phyloP scores from a whole-genome alignment of 441 rosid species.

The Mallotus repandus region DNA sequence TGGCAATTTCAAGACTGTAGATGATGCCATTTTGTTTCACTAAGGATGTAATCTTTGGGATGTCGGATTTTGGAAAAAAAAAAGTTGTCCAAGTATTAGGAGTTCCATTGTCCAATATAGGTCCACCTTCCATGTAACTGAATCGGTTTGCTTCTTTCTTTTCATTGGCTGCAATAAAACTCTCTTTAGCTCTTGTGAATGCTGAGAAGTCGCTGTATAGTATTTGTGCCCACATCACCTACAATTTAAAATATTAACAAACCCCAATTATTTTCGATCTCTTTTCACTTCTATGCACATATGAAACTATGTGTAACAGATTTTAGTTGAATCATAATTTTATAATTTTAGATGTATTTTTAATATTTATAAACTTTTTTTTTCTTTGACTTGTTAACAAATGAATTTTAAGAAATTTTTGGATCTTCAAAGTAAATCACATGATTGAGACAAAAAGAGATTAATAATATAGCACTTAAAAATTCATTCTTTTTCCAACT shows the following conservation, averaged over 20 bases:
- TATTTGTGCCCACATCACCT: slow-evolving; percentile 77
- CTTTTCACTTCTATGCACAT: too few species aligned
- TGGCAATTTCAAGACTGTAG: slow-evolving; percentile 75
- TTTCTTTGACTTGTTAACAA: too few species aligned
- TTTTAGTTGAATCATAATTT: too few species aligned
- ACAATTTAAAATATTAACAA: neutral
- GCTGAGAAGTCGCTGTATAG: slow-evolving; percentile 69
- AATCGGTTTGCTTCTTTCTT: slow-evolving; percentile 31
- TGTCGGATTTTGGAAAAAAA: slow-evolving; percentile 56
- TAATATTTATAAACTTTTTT: too few species aligned
- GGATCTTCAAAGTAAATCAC: too few species aligned
- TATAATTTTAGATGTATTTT: too few species aligned
- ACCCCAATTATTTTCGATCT: too few species aligned
- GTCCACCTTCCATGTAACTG: slow-evolving; percentile 73
- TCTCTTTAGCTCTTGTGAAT: slow-evolving; percentile 70
- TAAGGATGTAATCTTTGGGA: slow-evolving; percentile 46
- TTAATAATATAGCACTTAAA: too few species aligned
- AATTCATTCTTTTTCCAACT: too few species aligned
- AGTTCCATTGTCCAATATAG: slow-evolving; percentile 57
- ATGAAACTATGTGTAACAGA: too few species aligned
- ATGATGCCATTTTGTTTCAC: slow-evolving; percentile 50
- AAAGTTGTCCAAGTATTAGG: slow-evolving; percentile 59
- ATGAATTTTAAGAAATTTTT: too few species aligned
- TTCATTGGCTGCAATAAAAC: slow-evolving; percentile 52
- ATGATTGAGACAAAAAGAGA: too few species aligned